Conservation (phyloP, 164 flowering plant genomes). For the Liriodendron chinense region DNA sequence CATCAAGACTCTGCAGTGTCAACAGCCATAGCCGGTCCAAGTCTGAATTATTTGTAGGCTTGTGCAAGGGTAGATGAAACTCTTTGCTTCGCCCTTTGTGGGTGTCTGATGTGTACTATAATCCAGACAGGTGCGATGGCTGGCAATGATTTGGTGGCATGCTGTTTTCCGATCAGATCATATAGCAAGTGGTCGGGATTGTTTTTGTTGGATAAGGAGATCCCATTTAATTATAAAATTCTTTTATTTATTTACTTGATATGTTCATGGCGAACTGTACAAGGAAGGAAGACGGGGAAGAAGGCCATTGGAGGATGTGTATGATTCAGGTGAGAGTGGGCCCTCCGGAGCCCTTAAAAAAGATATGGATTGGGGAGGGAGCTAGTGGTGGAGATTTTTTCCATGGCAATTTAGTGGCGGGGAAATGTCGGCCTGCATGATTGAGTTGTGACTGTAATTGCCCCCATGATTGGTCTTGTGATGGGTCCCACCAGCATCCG, state of each 20-base stretch:
- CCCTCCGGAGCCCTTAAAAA: conserved; percentile 1
- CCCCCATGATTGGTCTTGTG: not conserved
- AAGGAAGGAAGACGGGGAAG: conserved; percentile 6
- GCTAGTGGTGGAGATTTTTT: conserved; percentile 14
- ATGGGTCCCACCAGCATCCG: not conserved
- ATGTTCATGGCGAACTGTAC: conserved; percentile 12
- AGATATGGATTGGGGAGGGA: conserved; percentile 2
- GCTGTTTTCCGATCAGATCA: not conserved
- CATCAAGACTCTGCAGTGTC: conserved; percentile 1
- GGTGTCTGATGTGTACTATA: conserved; percentile 1
- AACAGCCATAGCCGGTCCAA: not conserved
- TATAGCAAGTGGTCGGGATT: not conserved
- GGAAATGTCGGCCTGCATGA: conserved; percentile 5
- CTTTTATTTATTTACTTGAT: conserved; percentile 29
- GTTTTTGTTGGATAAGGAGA: conserved; percentile 7
- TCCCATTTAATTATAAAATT: conserved; percentile 24
- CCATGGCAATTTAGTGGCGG: conserved; percentile 5
- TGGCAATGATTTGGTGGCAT: conserved; percentile 7
- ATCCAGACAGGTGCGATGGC: not conserved
- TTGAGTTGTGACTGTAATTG: conserved; percentile 1
- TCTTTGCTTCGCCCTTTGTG: not conserved
- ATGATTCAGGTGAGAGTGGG: conserved; percentile 13
- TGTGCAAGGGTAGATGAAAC: conserved; percentile 6
- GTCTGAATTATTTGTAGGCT: conserved; percentile 2
- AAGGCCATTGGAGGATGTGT: not conserved